Evolutionary conservation across 169 alveolate genomes (phyloP).

Genomic region (Eimeria nieschulzi): DNA sequence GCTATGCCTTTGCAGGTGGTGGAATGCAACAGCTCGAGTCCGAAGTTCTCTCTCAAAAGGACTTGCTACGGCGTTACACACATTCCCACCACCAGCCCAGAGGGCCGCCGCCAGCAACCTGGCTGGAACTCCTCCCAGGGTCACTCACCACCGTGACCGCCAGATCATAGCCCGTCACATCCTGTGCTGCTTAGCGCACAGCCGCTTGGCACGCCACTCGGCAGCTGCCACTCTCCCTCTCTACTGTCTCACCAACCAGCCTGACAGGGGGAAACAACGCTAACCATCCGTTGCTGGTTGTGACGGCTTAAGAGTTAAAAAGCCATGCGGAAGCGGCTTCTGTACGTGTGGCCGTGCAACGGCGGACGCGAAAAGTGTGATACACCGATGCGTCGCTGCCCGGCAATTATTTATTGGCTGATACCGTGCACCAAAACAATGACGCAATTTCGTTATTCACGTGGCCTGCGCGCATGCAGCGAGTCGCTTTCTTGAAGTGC

Average conservation of each 20-base stretch:
- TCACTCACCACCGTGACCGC: slow-evolving; percentile 21
- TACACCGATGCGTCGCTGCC: slow-evolving; percentile 47
- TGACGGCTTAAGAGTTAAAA: slow-evolving; percentile 29
- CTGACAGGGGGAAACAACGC: slow-evolving; percentile 8
- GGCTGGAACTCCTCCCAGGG: slow-evolving; percentile 27
- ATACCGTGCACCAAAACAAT: slow-evolving; percentile 54
- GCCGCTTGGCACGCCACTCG: slow-evolving; percentile 38
- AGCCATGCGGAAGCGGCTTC: slow-evolving; percentile 28
- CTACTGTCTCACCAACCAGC: slow-evolving; percentile 52
- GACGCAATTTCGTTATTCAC: slow-evolving; percentile 50
- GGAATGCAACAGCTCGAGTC: not conserved
- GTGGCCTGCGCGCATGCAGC: slow-evolving; percentile 51
- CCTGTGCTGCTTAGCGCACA: slow-evolving; percentile 39
- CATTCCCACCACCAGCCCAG: not conserved
- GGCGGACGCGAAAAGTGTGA: slow-evolving; percentile 35
- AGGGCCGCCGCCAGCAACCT: slow-evolving; percentile 11
- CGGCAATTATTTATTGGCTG: slow-evolving; percentile 16
- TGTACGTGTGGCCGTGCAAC: slow-evolving; percentile 45
- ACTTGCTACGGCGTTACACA: not conserved
- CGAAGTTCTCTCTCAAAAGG: slow-evolving; percentile 16
- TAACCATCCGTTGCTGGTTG: slow-evolving; percentile 20
- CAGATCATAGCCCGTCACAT: slow-evolving; percentile 1
- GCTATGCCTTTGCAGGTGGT: slow-evolving; percentile 32
- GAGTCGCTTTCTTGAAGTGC: slow-evolving; percentile 27
- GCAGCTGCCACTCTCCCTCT: slow-evolving; percentile 23